Evolutionary conservation across 1,139 yeast genomes (phyloP).

Genomic region (Starmera stellimalicola): DNA sequence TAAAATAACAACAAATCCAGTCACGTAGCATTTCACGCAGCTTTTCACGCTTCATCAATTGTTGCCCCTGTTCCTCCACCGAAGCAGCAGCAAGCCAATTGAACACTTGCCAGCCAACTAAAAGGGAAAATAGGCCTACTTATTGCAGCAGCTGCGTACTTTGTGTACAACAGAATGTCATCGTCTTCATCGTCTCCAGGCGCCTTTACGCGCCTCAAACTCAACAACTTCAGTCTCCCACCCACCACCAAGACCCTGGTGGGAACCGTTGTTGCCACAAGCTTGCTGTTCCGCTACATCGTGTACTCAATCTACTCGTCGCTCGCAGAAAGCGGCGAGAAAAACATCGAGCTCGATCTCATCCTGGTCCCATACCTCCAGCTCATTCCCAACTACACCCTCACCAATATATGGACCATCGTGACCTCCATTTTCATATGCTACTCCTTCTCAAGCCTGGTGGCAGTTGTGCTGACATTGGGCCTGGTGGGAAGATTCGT

Average conservation of each 20-base stretch:
- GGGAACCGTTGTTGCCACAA: constrained; percentile 21
- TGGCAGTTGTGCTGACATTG: constrained; percentile 40
- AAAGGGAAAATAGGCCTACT: constrained; percentile 14
- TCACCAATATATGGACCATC: constrained; percentile 70
- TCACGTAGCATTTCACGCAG: too few relatives aligned
- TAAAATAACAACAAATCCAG: too few relatives aligned
- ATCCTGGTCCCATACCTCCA: constrained; percentile 55
- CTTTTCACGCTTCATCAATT: too few relatives aligned
- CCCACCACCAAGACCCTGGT: constrained; percentile 29
- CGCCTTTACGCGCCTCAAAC: constrained; percentile 2
- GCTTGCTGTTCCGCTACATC: constrained; percentile 24
- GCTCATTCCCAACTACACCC: constrained; percentile 54
- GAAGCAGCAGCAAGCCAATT: neutral
- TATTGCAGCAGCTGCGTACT: constrained; percentile 11
- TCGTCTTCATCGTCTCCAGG: constrained; percentile 8
- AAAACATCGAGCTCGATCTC: constrained; percentile 24
- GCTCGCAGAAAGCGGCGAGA: constrained; percentile 11
- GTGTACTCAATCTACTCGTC: constrained; percentile 20
- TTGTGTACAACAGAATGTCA: constrained; percentile 16
- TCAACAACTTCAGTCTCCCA: constrained; percentile 24
- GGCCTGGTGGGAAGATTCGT: constrained; percentile 44
- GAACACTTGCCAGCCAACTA: neutral
- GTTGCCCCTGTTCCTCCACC: too few relatives aligned
- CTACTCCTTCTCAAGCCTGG: constrained; percentile 39
- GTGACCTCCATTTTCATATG: constrained; percentile 67